Percentiles rank a stretch among this genome's conserved stretches.
These are phyloP conservation scores for Mucor plumbeus DNA, from an alignment of 371 early-diverging fungal species.

Conservation along the genomic window DNA sequence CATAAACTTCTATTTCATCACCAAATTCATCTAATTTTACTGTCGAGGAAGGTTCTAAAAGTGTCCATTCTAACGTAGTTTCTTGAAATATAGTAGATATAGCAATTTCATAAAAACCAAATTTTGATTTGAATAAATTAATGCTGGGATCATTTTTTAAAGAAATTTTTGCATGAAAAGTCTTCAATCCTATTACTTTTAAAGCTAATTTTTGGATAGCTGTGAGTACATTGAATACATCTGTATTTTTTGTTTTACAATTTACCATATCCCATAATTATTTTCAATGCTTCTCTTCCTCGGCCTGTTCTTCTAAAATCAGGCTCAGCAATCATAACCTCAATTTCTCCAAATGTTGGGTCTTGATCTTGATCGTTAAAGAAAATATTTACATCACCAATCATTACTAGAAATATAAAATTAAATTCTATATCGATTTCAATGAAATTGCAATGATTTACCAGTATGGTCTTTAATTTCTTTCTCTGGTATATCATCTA, in stretches of 20 bases:
- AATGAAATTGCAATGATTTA: slow-evolving; percentile 11
- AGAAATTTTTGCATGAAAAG: slow-evolving; percentile 83
- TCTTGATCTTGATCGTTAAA: slow-evolving; percentile 80
- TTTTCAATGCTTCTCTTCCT: slow-evolving; percentile 73
- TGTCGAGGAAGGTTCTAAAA: slow-evolving; percentile 7
- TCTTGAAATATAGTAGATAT: slow-evolving; percentile 77
- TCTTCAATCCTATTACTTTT: slow-evolving; percentile 59
- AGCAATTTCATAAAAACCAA: slow-evolving; percentile 73
- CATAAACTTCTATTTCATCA: slow-evolving; percentile 35
- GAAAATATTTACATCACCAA: slow-evolving; percentile 94
- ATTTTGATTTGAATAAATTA: slow-evolving; percentile 68
- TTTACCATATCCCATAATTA: slow-evolving; percentile 87
- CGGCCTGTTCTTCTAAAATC: slow-evolving; percentile 66
- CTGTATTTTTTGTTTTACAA: background rate
- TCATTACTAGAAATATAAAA: slow-evolving; percentile 63
- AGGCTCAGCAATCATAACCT: slow-evolving; percentile 92
- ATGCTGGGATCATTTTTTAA: slow-evolving; percentile 74
- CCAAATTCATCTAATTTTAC: slow-evolving; percentile 19
- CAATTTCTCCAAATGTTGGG: slow-evolving; percentile 83
- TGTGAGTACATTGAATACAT: background rate
- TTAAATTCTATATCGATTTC: background rate
- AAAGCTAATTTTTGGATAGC: slow-evolving; percentile 35
- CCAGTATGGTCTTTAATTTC: slow-evolving; percentile 48
- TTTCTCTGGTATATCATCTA: slow-evolving; percentile 37
- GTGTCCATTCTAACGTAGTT: slow-evolving; percentile 67